Percentiles rank a stretch among this genome's conserved stretches.
Evolutionary conservation across 768 basidiomycete species (phyloP).

Genomic region (Rhizopogon sp.): DNA sequence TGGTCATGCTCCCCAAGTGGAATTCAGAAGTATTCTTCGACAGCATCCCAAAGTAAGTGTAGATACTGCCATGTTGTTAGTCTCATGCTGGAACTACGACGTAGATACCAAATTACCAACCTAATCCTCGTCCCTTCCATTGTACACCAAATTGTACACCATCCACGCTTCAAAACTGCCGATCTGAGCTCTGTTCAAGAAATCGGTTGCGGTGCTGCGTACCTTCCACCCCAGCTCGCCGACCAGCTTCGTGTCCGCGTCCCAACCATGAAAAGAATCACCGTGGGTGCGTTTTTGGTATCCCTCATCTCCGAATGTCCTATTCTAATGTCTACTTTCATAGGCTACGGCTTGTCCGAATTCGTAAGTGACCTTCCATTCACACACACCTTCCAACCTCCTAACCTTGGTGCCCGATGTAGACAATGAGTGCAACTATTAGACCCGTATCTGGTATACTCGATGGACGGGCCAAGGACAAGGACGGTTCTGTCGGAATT

Average conservation of each 20-base stretch:
- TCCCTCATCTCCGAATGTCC: neutral
- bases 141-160: constrained; percentile 51
- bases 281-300: constrained; percentile 35
- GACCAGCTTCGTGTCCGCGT: constrained; percentile 29
- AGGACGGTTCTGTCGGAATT: constrained; percentile 42
- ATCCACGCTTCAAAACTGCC: constrained; percentile 33
- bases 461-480: constrained; percentile 28
- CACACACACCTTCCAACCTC: neutral
- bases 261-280: constrained; percentile 22
- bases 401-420: neutral
- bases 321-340: neutral
- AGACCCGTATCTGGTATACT: constrained; percentile 38
- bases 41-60: constrained; percentile 47
- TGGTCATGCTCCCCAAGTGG: constrained; percentile 52
- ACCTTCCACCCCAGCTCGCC: constrained; percentile 48
- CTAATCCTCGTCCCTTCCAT: constrained; percentile 50
- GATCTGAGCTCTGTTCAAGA: constrained; percentile 43
- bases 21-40: constrained; percentile 41
- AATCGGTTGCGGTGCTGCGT: constrained; percentile 49
- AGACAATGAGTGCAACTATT: constrained; percentile 48
- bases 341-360: constrained; percentile 65
- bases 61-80: neutral
- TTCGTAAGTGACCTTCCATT: constrained; percentile 29
- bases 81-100: neutral
- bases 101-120: constrained; percentile 45